phyloP scores from a whole-genome alignment of 352 stramenopile genomes.

The Globisporangium nagaii region DNA sequence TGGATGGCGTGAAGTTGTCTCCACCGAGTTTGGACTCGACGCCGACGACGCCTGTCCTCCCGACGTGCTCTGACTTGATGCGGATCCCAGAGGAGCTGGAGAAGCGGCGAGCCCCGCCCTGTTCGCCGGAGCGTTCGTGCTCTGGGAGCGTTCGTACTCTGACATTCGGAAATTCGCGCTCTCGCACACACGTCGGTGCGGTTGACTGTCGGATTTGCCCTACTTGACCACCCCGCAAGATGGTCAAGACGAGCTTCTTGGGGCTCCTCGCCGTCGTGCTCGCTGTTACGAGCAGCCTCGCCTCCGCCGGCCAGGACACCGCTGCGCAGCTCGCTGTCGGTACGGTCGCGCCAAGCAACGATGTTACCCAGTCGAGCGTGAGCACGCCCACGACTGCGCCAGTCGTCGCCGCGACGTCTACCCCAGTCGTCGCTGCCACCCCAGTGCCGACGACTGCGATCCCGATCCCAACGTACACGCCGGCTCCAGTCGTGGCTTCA shows the following conservation, averaged over 20 bases:
- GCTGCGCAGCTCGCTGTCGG: conserved; percentile 1
- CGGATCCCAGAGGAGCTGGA: not conserved
- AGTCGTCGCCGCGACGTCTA: not conserved
- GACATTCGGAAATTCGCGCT: conserved; percentile 3
- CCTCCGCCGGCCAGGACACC: not conserved
- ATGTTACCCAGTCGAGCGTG: not conserved
- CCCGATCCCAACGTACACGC: not conserved
- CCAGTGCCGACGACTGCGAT: not conserved
- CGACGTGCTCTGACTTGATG: not conserved
- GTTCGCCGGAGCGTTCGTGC: no score
- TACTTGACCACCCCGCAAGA: not conserved
- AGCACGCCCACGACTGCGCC: not conserved
- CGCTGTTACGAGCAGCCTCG: not conserved
- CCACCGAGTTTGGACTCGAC: not conserved
- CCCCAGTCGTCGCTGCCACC: not conserved
- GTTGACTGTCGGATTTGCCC: not conserved
- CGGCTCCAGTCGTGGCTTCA: not conserved
- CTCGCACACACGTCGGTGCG: not conserved
- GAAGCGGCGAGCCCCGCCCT: no score
- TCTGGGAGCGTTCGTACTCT: no score
- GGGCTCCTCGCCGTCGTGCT: conserved; percentile 3
- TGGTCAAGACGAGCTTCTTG: conserved; percentile 9
- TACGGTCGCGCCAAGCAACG: not conserved
- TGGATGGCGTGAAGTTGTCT: not conserved
- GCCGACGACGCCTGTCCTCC: not conserved